Percentiles rank a stretch among this genome's conserved stretches.
Evolutionary conservation across 1,284 basidiomycete species (phyloP).

Genomic region (Flammula alnicola): DNA sequence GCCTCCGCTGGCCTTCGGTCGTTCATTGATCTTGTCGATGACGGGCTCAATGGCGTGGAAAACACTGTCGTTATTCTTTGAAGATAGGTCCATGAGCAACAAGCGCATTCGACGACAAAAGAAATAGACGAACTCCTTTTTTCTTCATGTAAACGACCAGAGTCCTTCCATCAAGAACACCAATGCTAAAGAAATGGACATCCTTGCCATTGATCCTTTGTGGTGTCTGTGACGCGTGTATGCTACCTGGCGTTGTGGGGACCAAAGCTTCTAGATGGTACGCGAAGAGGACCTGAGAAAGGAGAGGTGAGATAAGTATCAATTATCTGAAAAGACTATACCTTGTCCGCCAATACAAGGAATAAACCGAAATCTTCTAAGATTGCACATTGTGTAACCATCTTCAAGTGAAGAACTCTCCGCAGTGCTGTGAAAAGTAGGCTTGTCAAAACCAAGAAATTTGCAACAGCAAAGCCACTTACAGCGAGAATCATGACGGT

Average conservation of each 20-base stretch:
- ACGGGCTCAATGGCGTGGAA: conserved; percentile 96
- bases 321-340: conserved; percentile 23
- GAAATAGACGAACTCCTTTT: conserved; percentile 71
- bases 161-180: conserved; percentile 82
- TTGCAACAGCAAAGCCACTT: conserved; percentile 5
- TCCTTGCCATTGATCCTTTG: conserved; percentile 91
- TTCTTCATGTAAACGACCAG: conserved; percentile 96
- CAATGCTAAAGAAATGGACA: conserved; percentile 94
- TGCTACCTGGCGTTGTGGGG: conserved; percentile 75
- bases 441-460: conserved; percentile 1
- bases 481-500: conserved; percentile 85
- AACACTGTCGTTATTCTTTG: conserved; percentile 68
- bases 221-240: conserved; percentile 72
- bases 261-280: conserved; percentile 97
- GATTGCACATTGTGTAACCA: conserved; percentile 92
- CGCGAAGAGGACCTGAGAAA: conserved; percentile 69
- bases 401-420: conserved; percentile 87
- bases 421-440: conserved; percentile 74
- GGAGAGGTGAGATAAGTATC: background rate
- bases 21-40: conserved; percentile 81
- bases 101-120: conserved; percentile 9
- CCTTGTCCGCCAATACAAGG: conserved; percentile 91
- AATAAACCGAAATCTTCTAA: conserved; percentile 95
- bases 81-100: conserved; percentile 3
- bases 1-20: conserved; percentile 65